These are phyloP conservation scores for Naegleria gruberi DNA, from an alignment of 208 protist genomes.

Conservation along the genomic window DNA sequence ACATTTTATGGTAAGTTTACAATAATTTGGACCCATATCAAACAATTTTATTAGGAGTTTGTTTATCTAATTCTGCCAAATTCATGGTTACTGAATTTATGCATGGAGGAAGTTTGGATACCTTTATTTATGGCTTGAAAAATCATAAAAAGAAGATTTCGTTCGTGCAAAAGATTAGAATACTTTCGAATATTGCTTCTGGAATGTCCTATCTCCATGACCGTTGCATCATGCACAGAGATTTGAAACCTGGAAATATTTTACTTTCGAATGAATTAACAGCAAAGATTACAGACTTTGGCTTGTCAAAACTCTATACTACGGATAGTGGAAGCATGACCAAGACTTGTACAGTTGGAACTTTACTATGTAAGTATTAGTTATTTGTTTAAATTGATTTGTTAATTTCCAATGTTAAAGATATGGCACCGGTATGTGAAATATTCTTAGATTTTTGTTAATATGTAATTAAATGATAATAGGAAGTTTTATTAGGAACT, in stretches of 20 bases:
- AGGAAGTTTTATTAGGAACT: no score
- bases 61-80: neutral
- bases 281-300: neutral
- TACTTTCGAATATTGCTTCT: neutral
- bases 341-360: neutral
- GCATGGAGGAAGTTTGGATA: neutral
- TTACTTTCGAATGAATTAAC: neutral
- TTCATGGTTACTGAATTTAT: neutral
- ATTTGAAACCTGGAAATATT: neutral
- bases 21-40: no score
- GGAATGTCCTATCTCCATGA: conserved; percentile 6
- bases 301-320: neutral
- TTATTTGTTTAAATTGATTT: no score
- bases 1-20: neutral
- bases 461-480: no score
- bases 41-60: neutral
- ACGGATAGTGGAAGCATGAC: neutral
- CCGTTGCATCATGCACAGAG: neutral
- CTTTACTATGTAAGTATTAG: neutral
- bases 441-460: no score
- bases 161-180: neutral
- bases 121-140: neutral
- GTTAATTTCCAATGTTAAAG: no score
- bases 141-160: neutral
- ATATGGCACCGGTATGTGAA: no score